A percentile compares a stretch with the other conserved stretches of the same genome.
Conservation (phyloP, 1,139 yeast species). For the Taphrina pruni region DNA sequence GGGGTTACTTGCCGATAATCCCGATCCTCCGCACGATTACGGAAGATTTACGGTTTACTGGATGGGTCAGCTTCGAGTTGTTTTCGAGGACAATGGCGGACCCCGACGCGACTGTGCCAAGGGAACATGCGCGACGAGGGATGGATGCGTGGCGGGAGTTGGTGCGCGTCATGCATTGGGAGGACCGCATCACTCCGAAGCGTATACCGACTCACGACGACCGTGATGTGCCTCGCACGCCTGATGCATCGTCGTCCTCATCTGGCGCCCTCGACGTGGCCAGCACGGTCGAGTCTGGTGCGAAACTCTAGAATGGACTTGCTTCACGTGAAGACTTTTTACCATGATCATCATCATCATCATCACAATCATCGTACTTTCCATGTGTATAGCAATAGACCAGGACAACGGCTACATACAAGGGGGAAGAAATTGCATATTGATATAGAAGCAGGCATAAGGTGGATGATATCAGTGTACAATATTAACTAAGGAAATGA, state of each 20-base stretch:
- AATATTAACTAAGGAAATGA: too few species aligned
- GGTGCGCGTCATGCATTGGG: constrained; percentile 4
- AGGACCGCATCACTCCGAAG: not conserved
- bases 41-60: not conserved
- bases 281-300: not conserved
- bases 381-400: too few species aligned
- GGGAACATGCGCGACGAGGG: constrained; percentile 4
- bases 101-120: not conserved
- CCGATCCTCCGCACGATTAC: constrained; percentile 9
- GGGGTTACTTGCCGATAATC: constrained; percentile 2
- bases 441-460: too few species aligned
- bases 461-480: too few species aligned
- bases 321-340: too few species aligned
- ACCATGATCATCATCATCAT: too few species aligned
- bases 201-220: not conserved
- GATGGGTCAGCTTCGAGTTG: constrained; percentile 7
- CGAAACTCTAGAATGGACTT: not conserved
- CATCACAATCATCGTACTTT: too few species aligned
- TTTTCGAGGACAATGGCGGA: constrained; percentile 10
- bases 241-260: not conserved
- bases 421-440: too few species aligned
- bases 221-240: not conserved
- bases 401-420: too few species aligned
- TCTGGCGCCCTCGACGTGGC: too few species aligned
- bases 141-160: not conserved